phyloP scores from a whole-genome alignment of 73 alveolate genomes.

The Paramecium octaurelia region DNA sequence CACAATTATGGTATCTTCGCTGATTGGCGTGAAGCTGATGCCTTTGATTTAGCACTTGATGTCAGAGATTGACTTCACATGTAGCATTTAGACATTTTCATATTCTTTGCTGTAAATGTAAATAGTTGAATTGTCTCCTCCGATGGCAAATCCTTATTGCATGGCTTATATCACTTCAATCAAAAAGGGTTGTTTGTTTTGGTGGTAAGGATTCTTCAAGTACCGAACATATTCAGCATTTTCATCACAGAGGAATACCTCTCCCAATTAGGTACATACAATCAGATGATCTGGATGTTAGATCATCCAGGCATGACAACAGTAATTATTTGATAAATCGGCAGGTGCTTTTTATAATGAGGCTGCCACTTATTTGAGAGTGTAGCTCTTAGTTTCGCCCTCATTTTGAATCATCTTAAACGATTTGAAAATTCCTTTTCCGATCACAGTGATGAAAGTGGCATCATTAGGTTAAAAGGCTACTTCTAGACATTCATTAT shows the following conservation, averaged over 20 bases:
- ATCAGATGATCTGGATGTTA: conserved; percentile 39
- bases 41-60: conserved; percentile 36
- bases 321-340: conserved; percentile 51
- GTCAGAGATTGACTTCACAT: conserved; percentile 35
- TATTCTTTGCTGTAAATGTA: conserved; percentile 61
- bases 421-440: conserved; percentile 50
- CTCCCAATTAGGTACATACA: conserved; percentile 61
- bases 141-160: conserved; percentile 73
- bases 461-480: conserved; percentile 53
- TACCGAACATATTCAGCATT: conserved; percentile 36
- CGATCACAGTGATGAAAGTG: conserved; percentile 51
- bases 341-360: conserved; percentile 54
- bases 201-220: neutral
- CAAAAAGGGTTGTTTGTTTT: conserved; percentile 40
- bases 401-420: neutral
- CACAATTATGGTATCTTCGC: conserved; percentile 54
- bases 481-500: conserved; percentile 47
- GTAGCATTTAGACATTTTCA: neutral
- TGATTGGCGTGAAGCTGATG: conserved; percentile 38
- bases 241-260: conserved; percentile 48
- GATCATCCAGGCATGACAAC: conserved; percentile 62
- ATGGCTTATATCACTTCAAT: conserved; percentile 66
- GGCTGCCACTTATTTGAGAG: conserved; percentile 7
- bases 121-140: conserved; percentile 69
- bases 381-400: conserved; percentile 39